Conservation (phyloP, 1,284 basidiomycete species). For the Xerocomus nothofagi region DNA sequence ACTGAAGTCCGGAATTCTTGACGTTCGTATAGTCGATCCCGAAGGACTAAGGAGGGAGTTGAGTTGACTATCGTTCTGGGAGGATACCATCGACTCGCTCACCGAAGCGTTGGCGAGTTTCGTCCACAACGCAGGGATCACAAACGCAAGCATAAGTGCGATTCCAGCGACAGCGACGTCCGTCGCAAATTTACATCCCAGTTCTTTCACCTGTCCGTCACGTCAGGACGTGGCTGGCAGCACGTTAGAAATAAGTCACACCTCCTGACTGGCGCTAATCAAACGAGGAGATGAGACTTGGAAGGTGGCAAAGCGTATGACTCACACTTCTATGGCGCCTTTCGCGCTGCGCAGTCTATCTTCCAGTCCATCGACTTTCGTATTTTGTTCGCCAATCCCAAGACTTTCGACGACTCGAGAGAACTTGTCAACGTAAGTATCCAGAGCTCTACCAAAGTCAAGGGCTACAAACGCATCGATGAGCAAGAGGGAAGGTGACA, state of each 20-base stretch:
- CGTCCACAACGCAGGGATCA: slow-evolving; percentile 12
- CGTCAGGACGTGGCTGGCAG: slow-evolving; percentile 1
- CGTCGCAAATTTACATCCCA: slow-evolving; percentile 18
- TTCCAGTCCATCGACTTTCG: slow-evolving; percentile 8
- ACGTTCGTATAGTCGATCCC: slow-evolving; percentile 6
- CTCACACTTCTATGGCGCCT: slow-evolving; percentile 19
- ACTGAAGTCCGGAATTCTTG: slow-evolving; percentile 4
- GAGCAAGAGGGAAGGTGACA: not conserved
- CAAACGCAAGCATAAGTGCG: slow-evolving; percentile 16
- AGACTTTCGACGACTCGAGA: slow-evolving; percentile 14
- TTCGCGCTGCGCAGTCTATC: slow-evolving; percentile 7
- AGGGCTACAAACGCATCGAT: slow-evolving; percentile 7
- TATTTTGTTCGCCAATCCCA: slow-evolving; percentile 2
- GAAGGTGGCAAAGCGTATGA: not conserved
- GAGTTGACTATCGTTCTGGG: not conserved
- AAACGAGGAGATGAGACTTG: slow-evolving; percentile 2
- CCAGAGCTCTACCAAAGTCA: slow-evolving; percentile 17
- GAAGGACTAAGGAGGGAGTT: slow-evolving; percentile 1
- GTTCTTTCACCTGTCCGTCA: slow-evolving; percentile 14
- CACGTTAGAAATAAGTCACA: not conserved
- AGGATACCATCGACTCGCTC: not conserved
- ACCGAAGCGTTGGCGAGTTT: slow-evolving; percentile 10
- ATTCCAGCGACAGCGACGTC: slow-evolving; percentile 21
- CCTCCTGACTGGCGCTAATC: slow-evolving; percentile 19
- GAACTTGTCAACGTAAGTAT: slow-evolving; percentile 19